Evolutionary conservation across 2,329 filamentous ascomycete genomes (phyloP), one percentile per base, ranked within the genome.

Genomic region (Aspergillus candidus): DNA sequence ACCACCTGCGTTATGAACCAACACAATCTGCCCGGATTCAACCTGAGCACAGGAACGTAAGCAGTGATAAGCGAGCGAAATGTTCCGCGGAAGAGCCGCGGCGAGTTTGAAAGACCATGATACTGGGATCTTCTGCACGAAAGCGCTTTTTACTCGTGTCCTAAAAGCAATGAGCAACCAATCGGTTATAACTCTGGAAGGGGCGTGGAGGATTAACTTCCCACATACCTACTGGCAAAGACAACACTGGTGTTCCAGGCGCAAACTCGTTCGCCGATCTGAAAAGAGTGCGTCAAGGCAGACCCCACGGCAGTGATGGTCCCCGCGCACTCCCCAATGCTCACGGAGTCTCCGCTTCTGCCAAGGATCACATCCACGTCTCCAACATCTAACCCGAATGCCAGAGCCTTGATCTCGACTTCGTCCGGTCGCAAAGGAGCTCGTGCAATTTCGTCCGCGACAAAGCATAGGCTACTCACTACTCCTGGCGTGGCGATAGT

Each of bases 261-360:
- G 11, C 40, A 43, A 4, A 43, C 40, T 2, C 34, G 13, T 13
- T 43, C 40, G 3, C 40, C 40, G 1, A 32, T 11, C 22, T 37
- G 17, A 30, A 32, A 43, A 15, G 13, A 4, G 13, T 32, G 14
- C 5, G 11, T 8, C 12, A 17, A 30, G 8, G 13, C 12, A 11
- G 34, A 36, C 27, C 40, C 40, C 10, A 37, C 33, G 4, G n/a
- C 40, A 12, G 32, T n/a, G 22, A 43, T 32, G 6, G 32, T 17
- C 18, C 40, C 40, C 12, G 40, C 29, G 14, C 31, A 43, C 22
- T 43, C 40, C 2, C 40, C 40, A 11, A 43, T 12, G 22, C 31
- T 43, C 10, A 31, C 8, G 10, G 33, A 30, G 12, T 37, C 34
- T 10, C 17, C 34, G 1, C 22, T 27, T 27, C 40, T 17, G 13